Evolutionary conservation across 768 basidiomycete species (phyloP).

Genomic region (Calocybe gangraenosa): DNA sequence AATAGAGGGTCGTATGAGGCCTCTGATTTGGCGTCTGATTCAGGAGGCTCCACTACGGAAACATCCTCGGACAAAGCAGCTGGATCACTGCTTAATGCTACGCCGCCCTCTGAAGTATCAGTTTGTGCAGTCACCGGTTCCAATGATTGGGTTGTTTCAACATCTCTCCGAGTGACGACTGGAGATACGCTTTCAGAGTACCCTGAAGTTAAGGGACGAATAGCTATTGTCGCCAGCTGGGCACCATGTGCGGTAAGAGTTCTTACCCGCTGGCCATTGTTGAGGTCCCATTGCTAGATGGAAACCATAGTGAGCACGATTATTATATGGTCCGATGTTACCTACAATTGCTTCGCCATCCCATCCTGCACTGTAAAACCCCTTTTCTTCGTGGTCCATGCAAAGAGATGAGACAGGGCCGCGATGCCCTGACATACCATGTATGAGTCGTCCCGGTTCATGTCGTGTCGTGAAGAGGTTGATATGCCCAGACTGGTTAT

Average conservation of each 20-base stretch:
- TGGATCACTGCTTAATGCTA: slow-evolving; percentile 17
- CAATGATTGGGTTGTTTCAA: neutral
- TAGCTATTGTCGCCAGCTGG: slow-evolving; percentile 77
- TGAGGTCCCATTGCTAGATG: slow-evolving; percentile 93
- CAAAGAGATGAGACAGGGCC: slow-evolving; percentile 84
- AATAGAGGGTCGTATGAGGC: slow-evolving; percentile 87
- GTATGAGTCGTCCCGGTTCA: slow-evolving; percentile 75
- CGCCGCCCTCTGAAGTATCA: slow-evolving; percentile 9
- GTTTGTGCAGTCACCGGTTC: slow-evolving; percentile 6
- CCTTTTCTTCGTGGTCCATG: slow-evolving; percentile 77
- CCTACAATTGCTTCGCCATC: slow-evolving; percentile 85
- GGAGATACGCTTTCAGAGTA: slow-evolving; percentile 25
- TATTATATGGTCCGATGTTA: slow-evolving; percentile 12
- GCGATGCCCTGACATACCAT: slow-evolving; percentile 71
- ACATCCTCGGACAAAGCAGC: slow-evolving; percentile 13
- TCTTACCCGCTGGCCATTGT: slow-evolving; percentile 78
- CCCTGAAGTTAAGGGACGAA: slow-evolving; percentile 56
- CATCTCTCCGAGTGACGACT: slow-evolving; percentile 1
- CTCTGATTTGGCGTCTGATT: slow-evolving; percentile 69
- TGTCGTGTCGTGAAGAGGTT: slow-evolving; percentile 93
- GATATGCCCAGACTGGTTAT: slow-evolving; percentile 82
- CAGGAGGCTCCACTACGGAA: slow-evolving; percentile 17
- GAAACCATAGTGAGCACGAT: slow-evolving; percentile 9
- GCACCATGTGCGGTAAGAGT: slow-evolving; percentile 79
- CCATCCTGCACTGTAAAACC: slow-evolving; percentile 91